A percentile compares a stretch with the other conserved stretches of the same genome.
phyloP scores from a whole-genome alignment of 306 rosid genomes.

The Arachis stenosperma region DNA sequence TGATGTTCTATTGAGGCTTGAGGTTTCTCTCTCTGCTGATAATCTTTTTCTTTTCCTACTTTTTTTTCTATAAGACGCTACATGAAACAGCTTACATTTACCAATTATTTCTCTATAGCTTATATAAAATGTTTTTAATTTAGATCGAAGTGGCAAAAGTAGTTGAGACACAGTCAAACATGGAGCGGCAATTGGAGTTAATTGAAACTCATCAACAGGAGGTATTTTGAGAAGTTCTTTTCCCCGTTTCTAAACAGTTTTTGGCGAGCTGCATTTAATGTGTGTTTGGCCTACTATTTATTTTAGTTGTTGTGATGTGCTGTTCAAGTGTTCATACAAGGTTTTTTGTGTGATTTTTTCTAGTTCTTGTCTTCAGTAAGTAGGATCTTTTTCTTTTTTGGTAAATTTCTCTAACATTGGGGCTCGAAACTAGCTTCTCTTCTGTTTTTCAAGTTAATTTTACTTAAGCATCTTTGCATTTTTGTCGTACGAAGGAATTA shows the following conservation, averaged over 20 bases:
- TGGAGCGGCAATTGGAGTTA: slow-evolving; percentile 93
- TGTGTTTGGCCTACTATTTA: not conserved
- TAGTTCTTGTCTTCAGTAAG: slow-evolving; percentile 7
- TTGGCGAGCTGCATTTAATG: slow-evolving; percentile 14
- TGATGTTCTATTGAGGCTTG: slow-evolving; percentile 81
- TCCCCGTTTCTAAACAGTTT: not conserved
- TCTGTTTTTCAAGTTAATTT: not conserved
- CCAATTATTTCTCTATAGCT: slow-evolving; percentile 24
- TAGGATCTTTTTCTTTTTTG: slow-evolving; percentile 12
- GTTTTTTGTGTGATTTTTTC: not conserved
- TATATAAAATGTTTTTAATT: slow-evolving; percentile 36
- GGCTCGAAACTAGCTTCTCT: slow-evolving; percentile 10
- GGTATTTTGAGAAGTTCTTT: slow-evolving; percentile 55
- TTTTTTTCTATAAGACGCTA: not conserved
- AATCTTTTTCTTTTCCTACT: not conserved
- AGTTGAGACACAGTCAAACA: slow-evolving; percentile 80
- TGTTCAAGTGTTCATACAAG: not conserved
- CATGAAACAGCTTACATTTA: slow-evolving; percentile 9
- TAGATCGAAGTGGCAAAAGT: slow-evolving; percentile 96
- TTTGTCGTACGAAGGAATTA: not conserved
- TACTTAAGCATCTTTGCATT: not conserved
- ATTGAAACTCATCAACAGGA: slow-evolving; percentile 95
- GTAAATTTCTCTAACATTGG: not conserved
- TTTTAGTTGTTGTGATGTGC: slow-evolving; percentile 1
- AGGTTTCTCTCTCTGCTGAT: slow-evolving; percentile 53